Evolutionary conservation across 805 yeast species (phyloP), one percentile per base, ranked within the genome.

Genomic region (Yarrowia bubula): DNA sequence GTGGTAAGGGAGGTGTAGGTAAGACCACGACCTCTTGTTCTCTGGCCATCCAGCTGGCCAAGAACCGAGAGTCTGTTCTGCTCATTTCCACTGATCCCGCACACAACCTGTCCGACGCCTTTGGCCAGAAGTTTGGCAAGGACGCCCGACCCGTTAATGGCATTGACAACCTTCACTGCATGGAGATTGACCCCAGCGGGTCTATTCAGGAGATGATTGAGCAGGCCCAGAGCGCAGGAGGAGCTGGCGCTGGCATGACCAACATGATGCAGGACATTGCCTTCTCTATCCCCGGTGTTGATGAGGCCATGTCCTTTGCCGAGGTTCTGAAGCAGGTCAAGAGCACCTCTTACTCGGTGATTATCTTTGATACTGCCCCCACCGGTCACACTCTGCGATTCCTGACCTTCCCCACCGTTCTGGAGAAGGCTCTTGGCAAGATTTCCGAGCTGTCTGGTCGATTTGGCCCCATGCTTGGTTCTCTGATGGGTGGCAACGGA

Each of bases 1-100:
- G 99, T 70, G 99, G 99, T 71, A 95, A 95, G 80, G 99, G 99
- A 76, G 99, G 99, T 78, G 99, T 95, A 33, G 99, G 99, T 72
- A 95, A 95, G 76, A 95, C 99, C 68, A 95, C 99, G 31, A 90
- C 98, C 3, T 93, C 98, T 1, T 92, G 97, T 53, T 92, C 98
- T 28, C 83, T 95, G 70, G 96, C 99, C 22, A 88, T 92, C 68
- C 98, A 95, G 78, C 83, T 95, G 75, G 98, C 99, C 15, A 77
- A 89, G 67, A 80, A 83, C 66, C 88, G 96, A 74, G 92, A 91
- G 69, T 87, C 89, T 71, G 96, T 91, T 70, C 80, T 95, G 68
- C 80, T 95, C 71, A 95, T 95, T 71, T 92, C 97, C 37, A 92
- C 98, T 1, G 99, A 95, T 77, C 99, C 99, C 11, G 99, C 99